A percentile compares a stretch with the other conserved stretches of the same genome.
Conservation (phyloP, 257 asterid species). For the Solanum boliviense region DNA sequence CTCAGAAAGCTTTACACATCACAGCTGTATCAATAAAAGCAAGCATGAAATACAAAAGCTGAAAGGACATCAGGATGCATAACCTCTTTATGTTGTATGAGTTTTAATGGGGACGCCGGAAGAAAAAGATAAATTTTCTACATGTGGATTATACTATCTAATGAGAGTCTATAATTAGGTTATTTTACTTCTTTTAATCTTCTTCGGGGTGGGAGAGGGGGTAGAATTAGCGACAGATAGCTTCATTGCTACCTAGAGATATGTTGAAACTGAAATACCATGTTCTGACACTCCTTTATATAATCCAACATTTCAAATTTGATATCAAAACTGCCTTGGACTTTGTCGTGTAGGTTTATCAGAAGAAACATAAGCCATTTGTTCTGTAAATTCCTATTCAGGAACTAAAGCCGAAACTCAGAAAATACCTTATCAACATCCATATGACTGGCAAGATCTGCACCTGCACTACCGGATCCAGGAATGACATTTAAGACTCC, state of each 20-base stretch:
- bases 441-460: conserved; percentile 73
- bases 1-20: background rate
- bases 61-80: background rate
- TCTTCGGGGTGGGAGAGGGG: background rate
- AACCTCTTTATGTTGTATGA: background rate
- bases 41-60: background rate
- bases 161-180: background rate
- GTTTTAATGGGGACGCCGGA: background rate
- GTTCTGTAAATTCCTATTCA: background rate
- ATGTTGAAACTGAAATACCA: background rate
- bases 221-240: background rate
- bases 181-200: background rate
- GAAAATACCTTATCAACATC: conserved; percentile 61
- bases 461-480: conserved; percentile 77
- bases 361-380: background rate
- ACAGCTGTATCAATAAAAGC: background rate
- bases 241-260: background rate
- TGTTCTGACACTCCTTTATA: background rate
- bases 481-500: conserved; percentile 63
- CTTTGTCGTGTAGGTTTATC: background rate
- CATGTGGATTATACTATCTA: background rate
- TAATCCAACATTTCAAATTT: background rate
- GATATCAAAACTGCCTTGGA: background rate
- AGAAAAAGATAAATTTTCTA: background rate
- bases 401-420: background rate